Conservation (phyloP, 768 basidiomycete genomes). For the Glaciozyma antarctica region DNA sequence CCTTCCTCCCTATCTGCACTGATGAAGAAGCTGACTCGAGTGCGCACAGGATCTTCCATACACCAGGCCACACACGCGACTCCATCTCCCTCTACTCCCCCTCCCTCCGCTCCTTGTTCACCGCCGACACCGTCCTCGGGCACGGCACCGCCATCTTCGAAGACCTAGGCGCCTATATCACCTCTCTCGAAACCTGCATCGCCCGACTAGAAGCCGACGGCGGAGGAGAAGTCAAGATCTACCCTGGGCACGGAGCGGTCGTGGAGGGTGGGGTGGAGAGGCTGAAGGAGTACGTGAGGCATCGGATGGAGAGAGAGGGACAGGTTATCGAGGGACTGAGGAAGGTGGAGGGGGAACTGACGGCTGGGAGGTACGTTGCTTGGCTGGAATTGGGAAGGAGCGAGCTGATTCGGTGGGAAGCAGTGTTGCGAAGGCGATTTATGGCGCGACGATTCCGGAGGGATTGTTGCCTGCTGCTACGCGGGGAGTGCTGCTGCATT, state of each 20-base stretch:
- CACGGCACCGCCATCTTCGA: constrained; percentile 84
- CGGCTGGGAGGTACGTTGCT: constrained; percentile 32
- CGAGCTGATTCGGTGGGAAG: constrained; percentile 32
- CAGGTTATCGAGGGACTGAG: constrained; percentile 51
- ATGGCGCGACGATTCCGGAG: constrained; percentile 57
- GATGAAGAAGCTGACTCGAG: neutral
- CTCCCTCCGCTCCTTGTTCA: constrained; percentile 54
- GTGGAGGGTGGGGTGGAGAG: constrained; percentile 53
- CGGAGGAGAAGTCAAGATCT: constrained; percentile 44
- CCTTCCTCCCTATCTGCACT: neutral
- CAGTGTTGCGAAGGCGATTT: constrained; percentile 55
- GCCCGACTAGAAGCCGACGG: neutral
- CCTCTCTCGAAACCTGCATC: constrained; percentile 47
- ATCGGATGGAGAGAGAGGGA: constrained; percentile 68
- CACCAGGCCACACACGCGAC: constrained; percentile 85
- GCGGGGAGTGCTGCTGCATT: constrained; percentile 58
- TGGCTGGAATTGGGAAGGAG: neutral
- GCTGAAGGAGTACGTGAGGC: constrained; percentile 64
- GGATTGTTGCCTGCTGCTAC: constrained; percentile 64
- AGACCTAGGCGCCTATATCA: constrained; percentile 62
- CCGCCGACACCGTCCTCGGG: constrained; percentile 82
- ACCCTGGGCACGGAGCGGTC: constrained; percentile 82
- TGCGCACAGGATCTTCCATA: constrained; percentile 60
- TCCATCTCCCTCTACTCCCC: constrained; percentile 62
- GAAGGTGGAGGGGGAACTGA: constrained; percentile 39